Evolutionary conservation across 2,329 filamentous ascomycete genomes (phyloP).

Genomic region (Colletotrichum viniferum): DNA sequence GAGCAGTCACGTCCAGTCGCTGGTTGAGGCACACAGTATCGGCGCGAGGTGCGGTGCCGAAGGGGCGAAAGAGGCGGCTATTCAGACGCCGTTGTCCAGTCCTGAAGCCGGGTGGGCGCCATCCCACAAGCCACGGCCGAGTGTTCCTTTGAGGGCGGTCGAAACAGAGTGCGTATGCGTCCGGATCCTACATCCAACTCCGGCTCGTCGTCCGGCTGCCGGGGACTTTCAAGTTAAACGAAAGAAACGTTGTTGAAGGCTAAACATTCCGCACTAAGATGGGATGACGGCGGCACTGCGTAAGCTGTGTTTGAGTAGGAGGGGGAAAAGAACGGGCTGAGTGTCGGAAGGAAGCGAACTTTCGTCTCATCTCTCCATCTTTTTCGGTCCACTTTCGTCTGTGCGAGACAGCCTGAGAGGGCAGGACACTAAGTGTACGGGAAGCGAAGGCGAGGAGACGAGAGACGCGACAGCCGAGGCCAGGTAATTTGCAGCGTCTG

Average conservation of each 20-base stretch:
- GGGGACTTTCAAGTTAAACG: not conserved
- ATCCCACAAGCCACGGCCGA: not conserved
- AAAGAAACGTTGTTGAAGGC: not conserved
- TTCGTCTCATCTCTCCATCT: not conserved
- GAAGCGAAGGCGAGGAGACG: not conserved
- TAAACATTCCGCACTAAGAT: not conserved
- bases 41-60: not conserved
- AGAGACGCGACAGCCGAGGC: conserved; percentile 5
- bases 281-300: not conserved
- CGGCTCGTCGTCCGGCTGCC: not conserved
- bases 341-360: conserved; percentile 13
- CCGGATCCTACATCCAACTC: not conserved
- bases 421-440: not conserved
- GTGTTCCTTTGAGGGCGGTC: not conserved
- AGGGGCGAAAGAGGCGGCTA: conserved; percentile 3
- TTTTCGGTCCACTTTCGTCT: not conserved
- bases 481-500: not conserved
- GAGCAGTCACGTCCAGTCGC: not conserved
- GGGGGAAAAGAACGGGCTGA: not conserved
- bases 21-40: not conserved
- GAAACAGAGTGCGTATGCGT: not conserved
- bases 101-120: not conserved
- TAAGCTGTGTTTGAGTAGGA: conserved; percentile 7
- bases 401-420: not conserved
- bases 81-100: conserved; percentile 6